A percentile compares a stretch with the other conserved stretches of the same genome.
These are phyloP conservation scores for Helenozyma rhizophorensis DNA, from an alignment of 805 yeast species.

Conservation along the genomic window DNA sequence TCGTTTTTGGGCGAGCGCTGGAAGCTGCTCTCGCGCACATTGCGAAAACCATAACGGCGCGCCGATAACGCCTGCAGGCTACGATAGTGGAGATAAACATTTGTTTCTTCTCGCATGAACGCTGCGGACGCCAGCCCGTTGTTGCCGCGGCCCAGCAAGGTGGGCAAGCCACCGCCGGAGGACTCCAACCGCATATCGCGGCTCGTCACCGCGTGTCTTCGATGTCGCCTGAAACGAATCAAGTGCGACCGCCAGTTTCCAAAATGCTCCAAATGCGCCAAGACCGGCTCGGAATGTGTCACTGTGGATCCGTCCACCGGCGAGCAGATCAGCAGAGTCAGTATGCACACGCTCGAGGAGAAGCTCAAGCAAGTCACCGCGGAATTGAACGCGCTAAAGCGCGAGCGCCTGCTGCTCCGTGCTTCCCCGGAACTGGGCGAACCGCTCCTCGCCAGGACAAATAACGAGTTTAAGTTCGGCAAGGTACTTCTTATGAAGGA, in stretches of 20 bases:
- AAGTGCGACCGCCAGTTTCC: conserved; percentile 15
- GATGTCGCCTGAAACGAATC: conserved; percentile 12
- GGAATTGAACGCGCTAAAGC: conserved; percentile 5
- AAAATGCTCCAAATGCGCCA: conserved; percentile 13
- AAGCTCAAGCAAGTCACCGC: conserved; percentile 6
- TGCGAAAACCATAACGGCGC: conserved; percentile 1
- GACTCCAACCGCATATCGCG: conserved; percentile 3
- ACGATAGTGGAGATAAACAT: too few species aligned
- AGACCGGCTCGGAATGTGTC: conserved; percentile 11
- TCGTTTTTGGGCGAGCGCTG: conserved; percentile 9
- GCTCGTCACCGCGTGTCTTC: conserved; percentile 13
- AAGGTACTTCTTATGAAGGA: conserved; percentile 6
- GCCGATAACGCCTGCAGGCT: too few species aligned
- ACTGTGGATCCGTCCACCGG: conserved; percentile 12
- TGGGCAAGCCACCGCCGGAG: background rate
- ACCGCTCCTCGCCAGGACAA: background rate
- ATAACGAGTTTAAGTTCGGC: background rate
- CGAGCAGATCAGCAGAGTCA: conserved; percentile 10
- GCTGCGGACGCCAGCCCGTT: background rate
- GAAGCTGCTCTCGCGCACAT: conserved; percentile 4
- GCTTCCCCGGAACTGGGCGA: background rate
- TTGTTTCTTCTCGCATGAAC: background rate
- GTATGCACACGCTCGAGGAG: conserved; percentile 7
- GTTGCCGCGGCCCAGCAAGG: background rate
- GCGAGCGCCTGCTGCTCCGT: conserved; percentile 1